Conservation (phyloP, 2,329 filamentous ascomycete genomes). For the Rhynchosporium agropyri region DNA sequence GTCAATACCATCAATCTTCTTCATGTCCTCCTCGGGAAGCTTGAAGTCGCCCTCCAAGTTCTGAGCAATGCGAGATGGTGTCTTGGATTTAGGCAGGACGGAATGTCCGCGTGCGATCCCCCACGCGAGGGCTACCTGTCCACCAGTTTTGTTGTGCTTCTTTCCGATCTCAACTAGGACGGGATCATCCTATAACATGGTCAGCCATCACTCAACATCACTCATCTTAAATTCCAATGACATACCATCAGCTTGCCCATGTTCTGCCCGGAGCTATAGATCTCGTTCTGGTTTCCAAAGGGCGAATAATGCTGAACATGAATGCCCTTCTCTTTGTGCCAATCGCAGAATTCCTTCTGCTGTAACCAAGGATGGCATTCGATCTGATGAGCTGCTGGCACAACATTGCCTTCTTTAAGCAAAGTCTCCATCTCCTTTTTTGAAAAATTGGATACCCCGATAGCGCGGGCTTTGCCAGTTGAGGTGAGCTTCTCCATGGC, state of each 20-base stretch:
- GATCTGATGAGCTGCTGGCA: constrained; percentile 61
- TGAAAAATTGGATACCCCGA: constrained; percentile 66
- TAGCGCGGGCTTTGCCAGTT: constrained; percentile 55
- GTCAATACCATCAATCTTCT: constrained; percentile 54
- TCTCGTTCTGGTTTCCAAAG: constrained; percentile 64
- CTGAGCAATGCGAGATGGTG: constrained; percentile 58
- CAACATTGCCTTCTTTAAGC: constrained; percentile 48
- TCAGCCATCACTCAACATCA: constrained; percentile 3
- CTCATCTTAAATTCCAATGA: not conserved
- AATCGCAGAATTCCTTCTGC: constrained; percentile 52
- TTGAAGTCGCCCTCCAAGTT: constrained; percentile 68
- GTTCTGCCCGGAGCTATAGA: constrained; percentile 61
- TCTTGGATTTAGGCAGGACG: constrained; percentile 66
- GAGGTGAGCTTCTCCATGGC: constrained; percentile 59
- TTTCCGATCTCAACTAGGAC: constrained; percentile 56
- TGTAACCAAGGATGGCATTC: constrained; percentile 56
- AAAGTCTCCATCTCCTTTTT: constrained; percentile 45
- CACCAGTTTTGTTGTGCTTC: constrained; percentile 57
- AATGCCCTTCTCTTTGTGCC: constrained; percentile 48
- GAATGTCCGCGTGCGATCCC: constrained; percentile 58
- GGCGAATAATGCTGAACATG: constrained; percentile 52
- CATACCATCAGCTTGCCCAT: constrained; percentile 46
- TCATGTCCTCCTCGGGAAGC: constrained; percentile 58
- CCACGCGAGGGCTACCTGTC: constrained; percentile 63
- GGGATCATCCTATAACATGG: constrained; percentile 51